These are phyloP conservation scores for Cercospora zeina DNA, from an alignment of 2,329 filamentous ascomycete species.

Conservation along the genomic window DNA sequence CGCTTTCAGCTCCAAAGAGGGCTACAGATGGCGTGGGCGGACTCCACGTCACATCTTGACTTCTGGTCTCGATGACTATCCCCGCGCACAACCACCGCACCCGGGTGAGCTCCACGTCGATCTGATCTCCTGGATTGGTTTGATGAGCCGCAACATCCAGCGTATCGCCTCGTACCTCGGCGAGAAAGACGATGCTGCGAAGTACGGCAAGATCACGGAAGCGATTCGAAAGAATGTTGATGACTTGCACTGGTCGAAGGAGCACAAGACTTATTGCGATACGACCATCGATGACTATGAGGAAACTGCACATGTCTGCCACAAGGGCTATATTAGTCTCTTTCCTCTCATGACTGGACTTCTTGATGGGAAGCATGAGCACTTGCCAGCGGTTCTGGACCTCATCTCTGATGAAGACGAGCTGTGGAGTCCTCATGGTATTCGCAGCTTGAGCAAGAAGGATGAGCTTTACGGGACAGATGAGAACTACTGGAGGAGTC, in stretches of 20 bases:
- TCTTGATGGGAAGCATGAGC: conserved; percentile 69
- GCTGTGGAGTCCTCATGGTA: conserved; percentile 86
- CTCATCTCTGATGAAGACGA: conserved; percentile 78
- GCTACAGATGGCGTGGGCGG: conserved; percentile 90
- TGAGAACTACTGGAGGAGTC: conserved; percentile 96
- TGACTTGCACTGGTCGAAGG: conserved; percentile 87
- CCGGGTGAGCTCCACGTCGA: conserved; percentile 95
- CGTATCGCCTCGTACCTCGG: conserved; percentile 76
- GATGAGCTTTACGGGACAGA: conserved; percentile 82
- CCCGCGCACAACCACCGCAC: conserved; percentile 87
- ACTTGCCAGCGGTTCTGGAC: conserved; percentile 72
- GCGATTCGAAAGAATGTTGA: conserved; percentile 84
- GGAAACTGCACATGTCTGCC: conserved; percentile 84
- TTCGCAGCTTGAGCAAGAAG: conserved; percentile 82
- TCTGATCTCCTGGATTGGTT: conserved; percentile 93
- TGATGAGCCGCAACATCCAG: conserved; percentile 84
- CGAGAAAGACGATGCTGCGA: conserved; percentile 71
- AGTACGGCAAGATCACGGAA: conserved; percentile 69
- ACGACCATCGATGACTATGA: conserved; percentile 94
- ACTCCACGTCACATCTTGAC: conserved; percentile 85
- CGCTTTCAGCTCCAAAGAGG: conserved; percentile 85
- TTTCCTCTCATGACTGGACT: conserved; percentile 90
- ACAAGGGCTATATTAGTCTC: conserved; percentile 92
- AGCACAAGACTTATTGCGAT: conserved; percentile 84
- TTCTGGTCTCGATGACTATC: conserved; percentile 94